phyloP scores from a whole-genome alignment of 228 moss, liverwort and hornwort genomes.

The Sphagnum magellanicum region DNA sequence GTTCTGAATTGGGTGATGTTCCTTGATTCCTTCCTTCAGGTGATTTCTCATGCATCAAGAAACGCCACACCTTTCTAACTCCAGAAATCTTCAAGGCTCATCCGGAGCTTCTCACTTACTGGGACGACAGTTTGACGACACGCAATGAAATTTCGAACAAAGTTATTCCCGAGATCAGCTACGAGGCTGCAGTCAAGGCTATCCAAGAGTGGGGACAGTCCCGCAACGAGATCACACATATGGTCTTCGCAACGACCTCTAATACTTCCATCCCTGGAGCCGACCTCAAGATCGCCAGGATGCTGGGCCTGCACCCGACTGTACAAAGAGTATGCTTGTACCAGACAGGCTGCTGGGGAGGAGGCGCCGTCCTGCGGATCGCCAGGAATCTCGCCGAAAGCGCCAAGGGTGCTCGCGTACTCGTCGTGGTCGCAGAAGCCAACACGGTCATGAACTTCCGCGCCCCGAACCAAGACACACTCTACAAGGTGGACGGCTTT shows the following conservation, averaged over 20 bases:
- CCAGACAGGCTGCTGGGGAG: constrained; percentile 29
- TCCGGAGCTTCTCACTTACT: constrained; percentile 25
- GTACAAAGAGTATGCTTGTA: constrained; percentile 29
- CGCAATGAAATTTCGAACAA: constrained; percentile 27
- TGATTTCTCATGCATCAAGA: constrained; percentile 24
- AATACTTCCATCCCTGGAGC: constrained; percentile 12
- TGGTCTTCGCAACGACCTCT: constrained; percentile 25
- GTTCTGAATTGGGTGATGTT: too few relatives aligned
- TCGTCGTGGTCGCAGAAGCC: constrained; percentile 26
- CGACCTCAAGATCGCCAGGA: constrained; percentile 23
- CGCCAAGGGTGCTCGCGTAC: constrained; percentile 19
- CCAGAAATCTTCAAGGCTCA: constrained; percentile 17
- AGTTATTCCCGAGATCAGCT: constrained; percentile 19
- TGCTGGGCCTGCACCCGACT: constrained; percentile 15
- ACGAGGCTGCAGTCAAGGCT: constrained; percentile 8
- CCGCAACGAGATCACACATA: constrained; percentile 28
- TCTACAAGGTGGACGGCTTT: constrained; percentile 23
- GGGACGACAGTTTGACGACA: constrained; percentile 18
- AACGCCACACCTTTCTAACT: constrained; percentile 37
- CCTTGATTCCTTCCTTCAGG: background rate
- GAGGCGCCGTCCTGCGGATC: constrained; percentile 18
- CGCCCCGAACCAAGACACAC: constrained; percentile 15
- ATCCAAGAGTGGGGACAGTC: constrained; percentile 25
- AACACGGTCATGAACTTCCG: constrained; percentile 41
- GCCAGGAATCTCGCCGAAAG: constrained; percentile 30